Evolutionary conservation across 345 rosid genomes (phyloP).

Genomic region (Turritis glabra): DNA sequence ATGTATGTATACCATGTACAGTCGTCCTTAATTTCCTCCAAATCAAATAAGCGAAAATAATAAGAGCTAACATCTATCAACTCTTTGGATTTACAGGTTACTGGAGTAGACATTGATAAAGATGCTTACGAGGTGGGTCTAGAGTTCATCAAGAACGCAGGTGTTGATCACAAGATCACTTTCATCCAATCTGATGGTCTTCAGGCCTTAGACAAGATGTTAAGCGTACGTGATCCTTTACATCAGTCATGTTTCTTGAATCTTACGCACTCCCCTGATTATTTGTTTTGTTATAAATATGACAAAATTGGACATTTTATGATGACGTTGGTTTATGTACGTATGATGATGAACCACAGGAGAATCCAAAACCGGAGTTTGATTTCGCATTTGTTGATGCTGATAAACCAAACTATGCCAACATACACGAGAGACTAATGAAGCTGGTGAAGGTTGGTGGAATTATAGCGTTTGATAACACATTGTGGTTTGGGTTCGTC

Average conservation of each 20-base stretch:
- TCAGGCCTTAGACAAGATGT: conserved; percentile 43
- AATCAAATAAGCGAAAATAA: background rate
- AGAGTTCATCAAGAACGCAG: conserved; percentile 53
- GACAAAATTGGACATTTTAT: too few species aligned
- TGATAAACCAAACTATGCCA: conserved; percentile 45
- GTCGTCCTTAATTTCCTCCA: background rate
- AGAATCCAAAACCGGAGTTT: conserved; percentile 24
- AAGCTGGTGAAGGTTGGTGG: conserved; percentile 53
- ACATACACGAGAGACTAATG: conserved; percentile 38
- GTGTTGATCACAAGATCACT: conserved; percentile 54
- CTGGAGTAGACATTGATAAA: conserved; percentile 50
- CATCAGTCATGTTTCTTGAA: too few species aligned
- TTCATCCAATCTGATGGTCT: conserved; percentile 50
- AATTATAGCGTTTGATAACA: conserved; percentile 47
- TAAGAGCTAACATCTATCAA: background rate
- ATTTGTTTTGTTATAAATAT: too few species aligned
- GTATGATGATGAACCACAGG: conserved; percentile 5
- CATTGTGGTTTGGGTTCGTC: conserved; percentile 48
- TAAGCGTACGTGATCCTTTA: conserved; percentile 36
- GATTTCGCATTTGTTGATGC: conserved; percentile 57
- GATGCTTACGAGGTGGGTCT: conserved; percentile 56
- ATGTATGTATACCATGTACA: conserved; percentile 32
- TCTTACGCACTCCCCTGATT: too few species aligned
- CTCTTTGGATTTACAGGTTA: conserved; percentile 38
- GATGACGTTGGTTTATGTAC: background rate